Evolutionary conservation across 2,329 filamentous ascomycete species (phyloP), one percentile per base, ranked within the genome.

Genomic region (Alternaria longipes): DNA sequence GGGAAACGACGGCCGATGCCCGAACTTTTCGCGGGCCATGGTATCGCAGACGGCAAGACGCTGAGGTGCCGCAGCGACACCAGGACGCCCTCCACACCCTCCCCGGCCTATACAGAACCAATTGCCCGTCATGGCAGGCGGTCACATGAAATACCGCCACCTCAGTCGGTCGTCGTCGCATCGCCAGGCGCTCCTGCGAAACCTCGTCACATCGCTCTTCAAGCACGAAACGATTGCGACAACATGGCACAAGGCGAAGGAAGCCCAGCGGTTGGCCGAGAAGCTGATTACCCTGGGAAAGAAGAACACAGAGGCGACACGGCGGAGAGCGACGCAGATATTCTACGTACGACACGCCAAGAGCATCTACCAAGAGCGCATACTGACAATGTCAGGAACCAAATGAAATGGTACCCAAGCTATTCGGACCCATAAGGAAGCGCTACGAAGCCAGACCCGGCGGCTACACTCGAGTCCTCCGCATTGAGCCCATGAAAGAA

Each of bases 191-290:
- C 88, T 99, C 71, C 89, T 99, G 69, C 93, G 95, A 75, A 97
- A 98, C 82, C 86, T 99, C 63, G 94, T 98, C 78, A 97, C 94
- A 69, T 95, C 94, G 56, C 91, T 99, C 69, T 91, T 99, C 82
- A 87, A 92, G 80, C 89, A 97, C 81, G 95, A 99, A 84, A 89
- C 92, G 65, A 97, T 99, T 82, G 89, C 90, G 66, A 99, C 95
- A 52, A 97, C 95, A 82, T 97, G 91, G 86, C 90, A 91, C 78
- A 98, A 98, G 83, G 95, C 95, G 49, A 99, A 98, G 82, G 95
- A 99, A 83, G 92, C 95, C 20, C 95, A 99, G 82, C 87, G 92
- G 44, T 80, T 98, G 70, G 95, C 94, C 8, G 95, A 99, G 78
- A 96, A 97, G 84, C 84, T 98, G 69, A 94, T 99, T 74, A 97